Evolutionary conservation across 306 rosid genomes (phyloP).

Genomic region (Trifolium dubium): DNA sequence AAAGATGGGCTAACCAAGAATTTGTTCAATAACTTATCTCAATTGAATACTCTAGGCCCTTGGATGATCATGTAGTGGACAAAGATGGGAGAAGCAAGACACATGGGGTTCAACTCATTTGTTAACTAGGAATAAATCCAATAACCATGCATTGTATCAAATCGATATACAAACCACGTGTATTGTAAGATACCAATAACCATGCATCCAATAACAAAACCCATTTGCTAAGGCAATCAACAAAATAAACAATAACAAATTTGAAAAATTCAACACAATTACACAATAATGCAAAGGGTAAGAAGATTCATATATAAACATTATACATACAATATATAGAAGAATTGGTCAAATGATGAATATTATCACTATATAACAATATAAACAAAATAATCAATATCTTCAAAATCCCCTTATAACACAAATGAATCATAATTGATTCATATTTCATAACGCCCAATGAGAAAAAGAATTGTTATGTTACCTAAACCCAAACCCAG

Average conservation of each 20-base stretch:
- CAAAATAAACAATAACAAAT: neutral
- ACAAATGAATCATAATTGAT: too few species aligned
- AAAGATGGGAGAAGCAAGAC: too few species aligned
- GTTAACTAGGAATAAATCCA: too few species aligned
- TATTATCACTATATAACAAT: constrained; percentile 6
- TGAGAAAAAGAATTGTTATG: constrained; percentile 21
- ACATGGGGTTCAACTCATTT: too few species aligned
- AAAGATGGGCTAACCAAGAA: too few species aligned
- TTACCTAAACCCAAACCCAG: constrained; percentile 13
- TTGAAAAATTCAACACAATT: too few species aligned
- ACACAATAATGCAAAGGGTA: neutral
- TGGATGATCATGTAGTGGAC: too few species aligned
- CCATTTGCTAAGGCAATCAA: neutral
- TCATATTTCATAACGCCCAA: too few species aligned
- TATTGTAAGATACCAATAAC: neutral
- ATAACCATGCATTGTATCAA: neutral
- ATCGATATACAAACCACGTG: neutral
- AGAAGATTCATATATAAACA: neutral
- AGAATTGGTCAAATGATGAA: constrained; percentile 30
- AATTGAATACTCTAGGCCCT: too few species aligned
- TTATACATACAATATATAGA: constrained; percentile 25
- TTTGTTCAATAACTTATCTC: too few species aligned
- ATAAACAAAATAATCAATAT: constrained; percentile 27
- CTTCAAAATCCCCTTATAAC: neutral
- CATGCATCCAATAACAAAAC: neutral